These are phyloP conservation scores for Diplocarpon rosae DNA, from an alignment of 2,329 filamentous ascomycete species.

Conservation along the genomic window DNA sequence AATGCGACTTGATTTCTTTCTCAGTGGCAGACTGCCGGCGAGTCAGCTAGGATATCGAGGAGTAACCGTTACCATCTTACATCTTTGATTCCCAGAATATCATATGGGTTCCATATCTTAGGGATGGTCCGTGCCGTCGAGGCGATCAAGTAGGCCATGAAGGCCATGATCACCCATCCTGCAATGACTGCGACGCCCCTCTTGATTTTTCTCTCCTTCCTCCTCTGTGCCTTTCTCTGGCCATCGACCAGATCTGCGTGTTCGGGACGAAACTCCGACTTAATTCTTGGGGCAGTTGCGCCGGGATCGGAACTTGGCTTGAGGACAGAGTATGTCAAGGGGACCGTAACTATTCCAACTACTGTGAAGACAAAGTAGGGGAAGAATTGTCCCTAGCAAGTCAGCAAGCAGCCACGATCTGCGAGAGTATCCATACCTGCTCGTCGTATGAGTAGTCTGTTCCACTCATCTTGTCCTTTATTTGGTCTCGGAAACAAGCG, in stretches of 20 bases:
- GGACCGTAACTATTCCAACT: slow-evolving; percentile 75
- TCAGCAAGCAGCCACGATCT: slow-evolving; percentile 8
- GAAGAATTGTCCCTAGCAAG: slow-evolving; percentile 78
- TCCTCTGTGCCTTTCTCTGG: slow-evolving; percentile 77
- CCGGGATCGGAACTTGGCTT: slow-evolving; percentile 67
- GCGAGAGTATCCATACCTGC: slow-evolving; percentile 42
- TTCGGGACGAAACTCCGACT: slow-evolving; percentile 68
- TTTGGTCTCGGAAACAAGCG: slow-evolving; percentile 18
- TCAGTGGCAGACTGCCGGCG: slow-evolving; percentile 59
- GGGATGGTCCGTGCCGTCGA: slow-evolving; percentile 60
- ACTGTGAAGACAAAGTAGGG: slow-evolving; percentile 96
- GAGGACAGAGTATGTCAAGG: slow-evolving; percentile 80
- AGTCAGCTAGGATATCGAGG: slow-evolving; percentile 14
- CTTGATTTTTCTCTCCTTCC: slow-evolving; percentile 82
- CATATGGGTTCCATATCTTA: slow-evolving; percentile 94
- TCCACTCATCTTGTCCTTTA: slow-evolving; percentile 26
- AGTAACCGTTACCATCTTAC: slow-evolving; percentile 34
- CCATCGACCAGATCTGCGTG: slow-evolving; percentile 74
- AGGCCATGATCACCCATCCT: slow-evolving; percentile 76
- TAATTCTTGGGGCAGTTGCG: slow-evolving; percentile 71
- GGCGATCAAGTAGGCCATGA: slow-evolving; percentile 85
- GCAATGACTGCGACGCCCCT: slow-evolving; percentile 62
- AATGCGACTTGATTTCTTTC: slow-evolving; percentile 85
- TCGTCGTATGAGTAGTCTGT: slow-evolving; percentile 97
- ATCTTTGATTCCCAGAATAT: slow-evolving; percentile 78